Percentiles rank a stretch among this genome's conserved stretches.
phyloP scores from a whole-genome alignment of 2,329 filamentous ascomycete species.

The Colletotrichum musicola region DNA sequence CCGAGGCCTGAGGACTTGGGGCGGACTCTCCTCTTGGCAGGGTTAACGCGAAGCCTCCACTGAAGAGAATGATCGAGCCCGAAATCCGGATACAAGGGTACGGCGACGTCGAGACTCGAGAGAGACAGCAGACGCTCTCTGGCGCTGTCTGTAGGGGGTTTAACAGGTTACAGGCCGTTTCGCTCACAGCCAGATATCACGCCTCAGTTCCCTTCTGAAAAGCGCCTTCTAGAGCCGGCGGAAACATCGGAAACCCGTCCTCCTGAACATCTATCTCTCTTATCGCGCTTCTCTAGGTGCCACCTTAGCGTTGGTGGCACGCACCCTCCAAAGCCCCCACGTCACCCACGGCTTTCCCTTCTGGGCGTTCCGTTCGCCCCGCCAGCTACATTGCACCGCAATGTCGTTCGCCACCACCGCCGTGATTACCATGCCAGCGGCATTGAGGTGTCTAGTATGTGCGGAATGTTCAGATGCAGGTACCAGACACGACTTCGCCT shows the following conservation, averaged over 20 bases:
- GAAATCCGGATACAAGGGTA: neutral
- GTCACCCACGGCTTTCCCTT: slow-evolving; percentile 30
- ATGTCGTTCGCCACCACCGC: slow-evolving; percentile 22
- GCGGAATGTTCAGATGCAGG: slow-evolving; percentile 26
- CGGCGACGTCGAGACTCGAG: neutral
- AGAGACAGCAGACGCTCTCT: neutral
- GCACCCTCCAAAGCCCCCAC: slow-evolving; percentile 13
- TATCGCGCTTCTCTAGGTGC: slow-evolving; percentile 20
- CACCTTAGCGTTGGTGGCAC: slow-evolving; percentile 15
- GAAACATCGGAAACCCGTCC: neutral
- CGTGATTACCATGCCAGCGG: slow-evolving; percentile 11
- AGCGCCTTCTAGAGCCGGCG: slow-evolving; percentile 18
- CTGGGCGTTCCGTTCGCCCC: slow-evolving; percentile 18
- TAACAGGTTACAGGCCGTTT: slow-evolving; percentile 10
- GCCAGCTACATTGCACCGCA: neutral
- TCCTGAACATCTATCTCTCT: slow-evolving; percentile 25
- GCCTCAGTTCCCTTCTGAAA: slow-evolving; percentile 13
- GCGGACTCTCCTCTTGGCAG: slow-evolving; percentile 25
- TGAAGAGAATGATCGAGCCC: too few relatives aligned
- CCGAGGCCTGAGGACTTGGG: too few relatives aligned
- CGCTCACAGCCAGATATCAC: slow-evolving; percentile 7
- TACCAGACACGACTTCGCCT: slow-evolving; percentile 8
- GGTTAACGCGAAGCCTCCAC: neutral
- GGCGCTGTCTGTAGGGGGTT: too few relatives aligned
- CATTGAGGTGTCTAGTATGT: neutral